Evolutionary conservation across 2,329 filamentous ascomycete species (phyloP), one percentile per base, ranked within the genome.

Genomic region (Epichloe gansuensis): DNA sequence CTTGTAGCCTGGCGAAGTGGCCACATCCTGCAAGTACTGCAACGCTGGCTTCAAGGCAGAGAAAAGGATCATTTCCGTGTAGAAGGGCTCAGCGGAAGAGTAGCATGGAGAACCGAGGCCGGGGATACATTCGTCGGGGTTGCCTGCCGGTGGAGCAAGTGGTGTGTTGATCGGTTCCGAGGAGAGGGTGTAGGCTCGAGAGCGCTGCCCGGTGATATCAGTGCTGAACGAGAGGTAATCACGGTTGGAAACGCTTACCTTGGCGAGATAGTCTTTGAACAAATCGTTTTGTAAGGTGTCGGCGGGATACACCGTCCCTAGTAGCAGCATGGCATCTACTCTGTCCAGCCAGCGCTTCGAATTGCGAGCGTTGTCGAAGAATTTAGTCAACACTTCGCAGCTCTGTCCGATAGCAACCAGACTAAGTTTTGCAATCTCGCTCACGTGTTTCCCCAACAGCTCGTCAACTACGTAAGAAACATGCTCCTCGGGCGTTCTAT

Each of bases 351-450:
- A 73, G 17, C 51, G 60, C 3, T 56, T 53, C 74, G 77, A 84
- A 62, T 70, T 74, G 64, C 71, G 72, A 9, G 77, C 63, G 3
- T 73, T 57, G 38, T 81, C 74, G 9, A 93, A 70, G 55, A 85
- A 83, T 13, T 68, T 61, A 31, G 83, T 66, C 0, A 81, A 70
- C 2, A 73, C 68, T 35, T 82, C 74, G 0, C 81, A 82, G 3
- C 81, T 82, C 51, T 85, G 80, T 2, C 84, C 81, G 15, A 93
- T 69, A 1, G 78, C 87, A 47, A 95, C 73, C 35, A 95, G 63
- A 61, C 89, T 82, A 21, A 95, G 61, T 44, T 73, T 74, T 0
- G 81, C 79, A 1, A 74, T 64, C 0, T 68, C 52, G 0, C 68
- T 61, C 0, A 78, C 67, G 5, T 81, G 55, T 8, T 69, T 65